Evolutionary conservation across 139 green algal species (phyloP).

Genomic region (Tetraselmis chui): DNA sequence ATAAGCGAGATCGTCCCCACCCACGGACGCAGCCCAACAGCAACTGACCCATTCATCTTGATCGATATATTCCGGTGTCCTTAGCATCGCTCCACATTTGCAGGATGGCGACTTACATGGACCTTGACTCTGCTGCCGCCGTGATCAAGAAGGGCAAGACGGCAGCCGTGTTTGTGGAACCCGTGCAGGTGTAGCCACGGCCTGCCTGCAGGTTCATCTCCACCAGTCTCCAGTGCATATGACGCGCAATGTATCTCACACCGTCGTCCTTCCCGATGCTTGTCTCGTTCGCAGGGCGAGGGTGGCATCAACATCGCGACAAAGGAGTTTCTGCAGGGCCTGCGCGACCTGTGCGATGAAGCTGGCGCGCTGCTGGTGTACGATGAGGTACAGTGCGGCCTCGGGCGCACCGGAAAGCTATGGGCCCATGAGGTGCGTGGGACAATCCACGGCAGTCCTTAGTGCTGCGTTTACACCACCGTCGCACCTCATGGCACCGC

Average conservation of each 20-base stretch:
- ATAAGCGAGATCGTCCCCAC: too few relatives aligned
- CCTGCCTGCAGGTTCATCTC: too few relatives aligned
- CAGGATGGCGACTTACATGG: slow-evolving; percentile 48
- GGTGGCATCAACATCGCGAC: slow-evolving; percentile 72
- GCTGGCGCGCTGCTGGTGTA: neutral
- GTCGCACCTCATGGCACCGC: too few relatives aligned
- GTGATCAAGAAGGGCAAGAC: slow-evolving; percentile 80
- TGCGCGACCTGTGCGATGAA: slow-evolving; percentile 4
- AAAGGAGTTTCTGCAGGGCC: neutral
- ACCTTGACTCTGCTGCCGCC: slow-evolving; percentile 61
- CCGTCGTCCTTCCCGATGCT: neutral
- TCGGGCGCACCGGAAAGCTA: slow-evolving; percentile 84
- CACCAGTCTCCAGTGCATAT: too few relatives aligned
- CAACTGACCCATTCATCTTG: too few relatives aligned
- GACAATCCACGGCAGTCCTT: too few relatives aligned
- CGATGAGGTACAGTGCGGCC: slow-evolving; percentile 20
- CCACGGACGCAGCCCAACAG: too few relatives aligned
- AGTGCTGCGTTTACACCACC: too few relatives aligned
- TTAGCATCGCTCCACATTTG: neutral
- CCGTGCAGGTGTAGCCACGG: slow-evolving; percentile 67
- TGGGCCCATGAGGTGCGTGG: slow-evolving; percentile 84
- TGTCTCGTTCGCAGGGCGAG: slow-evolving; percentile 75
- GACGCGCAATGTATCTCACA: too few relatives aligned
- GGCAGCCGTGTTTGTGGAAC: slow-evolving; percentile 93
- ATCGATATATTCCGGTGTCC: too few relatives aligned